Base-by-base conservation (phyloP, 192 early-diverging fungal species). In the Helicostylum pulchrum region DNA sequence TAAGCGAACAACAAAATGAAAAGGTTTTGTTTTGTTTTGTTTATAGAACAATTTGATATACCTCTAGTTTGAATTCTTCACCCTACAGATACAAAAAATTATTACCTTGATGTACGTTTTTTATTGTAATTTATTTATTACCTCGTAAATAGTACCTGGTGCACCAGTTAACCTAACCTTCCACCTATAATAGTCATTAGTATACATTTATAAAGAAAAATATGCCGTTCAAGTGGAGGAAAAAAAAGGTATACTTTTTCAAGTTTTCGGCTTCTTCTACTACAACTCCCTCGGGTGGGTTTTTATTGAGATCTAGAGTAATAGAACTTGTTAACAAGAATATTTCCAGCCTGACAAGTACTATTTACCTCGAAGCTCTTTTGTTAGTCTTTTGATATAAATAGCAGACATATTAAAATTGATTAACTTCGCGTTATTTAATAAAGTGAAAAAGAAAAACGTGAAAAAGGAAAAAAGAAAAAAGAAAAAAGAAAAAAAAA, bases 111-210 rank as follows among this genome's bases (percentile, higher is more conserved):
- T 32, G 21, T 6, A 1, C 43, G n/a, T 59, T 21, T 17, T 30
- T 30, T 26, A 26, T 15, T 10, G 9, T 14, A 11, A 23, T 50
- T 10, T 21, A 9, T 9, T 12, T 57, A 21, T 67, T 78, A 79
- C 85, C 74, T 83, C 80, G 52, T 92, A 92, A 14, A 92, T 57
- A 3, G 90, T 92, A 53, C 72, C 81, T 39, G 80, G 75, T 10
- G 85, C 86, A 2, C 90, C 90, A 12, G 66, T 71, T 34, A 92
- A 70, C 17, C 72, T 39, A 20, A 92, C 56, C 7, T 76, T 73
- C 91, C 91, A 92, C 52, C 81, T 89, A 58, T 26, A 26, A 26
- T 26, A 26, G 26, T 26, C 2, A 26, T 26, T 26, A 26, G 2
- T 26, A 26, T 63, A 42, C 2, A 54, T 26, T 34, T 31, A 20